These are phyloP conservation scores for Prunus fruticosa DNA, from an alignment of 306 rosid species.

Conservation along the genomic window DNA sequence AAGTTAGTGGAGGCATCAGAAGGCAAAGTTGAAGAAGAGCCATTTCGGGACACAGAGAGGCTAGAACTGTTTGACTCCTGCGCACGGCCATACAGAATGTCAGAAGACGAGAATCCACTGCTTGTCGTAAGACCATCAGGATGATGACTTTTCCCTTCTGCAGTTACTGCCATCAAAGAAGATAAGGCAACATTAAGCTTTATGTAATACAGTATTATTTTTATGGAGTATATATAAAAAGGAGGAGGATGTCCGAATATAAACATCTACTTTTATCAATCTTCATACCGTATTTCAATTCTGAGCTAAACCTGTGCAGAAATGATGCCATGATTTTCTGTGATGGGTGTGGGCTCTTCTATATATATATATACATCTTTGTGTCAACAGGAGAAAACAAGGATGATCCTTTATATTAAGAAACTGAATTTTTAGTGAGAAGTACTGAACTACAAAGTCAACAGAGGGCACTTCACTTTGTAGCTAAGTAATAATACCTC, in stretches of 20 bases:
- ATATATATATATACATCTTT: not conserved
- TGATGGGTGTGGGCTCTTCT: not conserved
- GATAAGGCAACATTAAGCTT: not conserved
- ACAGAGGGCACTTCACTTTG: not conserved
- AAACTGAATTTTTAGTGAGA: not conserved
- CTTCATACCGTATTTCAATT: not conserved
- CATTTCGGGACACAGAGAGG: not conserved
- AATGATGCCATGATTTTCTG: not conserved
- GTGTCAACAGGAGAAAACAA: too few species aligned
- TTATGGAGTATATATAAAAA: not conserved
- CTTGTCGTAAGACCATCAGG: slow-evolving; percentile 5
- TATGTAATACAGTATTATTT: not conserved
- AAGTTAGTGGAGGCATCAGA: slow-evolving; percentile 17
- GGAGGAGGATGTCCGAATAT: not conserved
- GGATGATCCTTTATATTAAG: not conserved
- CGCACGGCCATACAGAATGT: slow-evolving; percentile 9
- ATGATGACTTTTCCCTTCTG: not conserved
- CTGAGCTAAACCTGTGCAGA: not conserved
- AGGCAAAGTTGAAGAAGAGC: slow-evolving; percentile 16
- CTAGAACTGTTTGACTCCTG: slow-evolving; percentile 8
- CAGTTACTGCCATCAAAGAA: not conserved
- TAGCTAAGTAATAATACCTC: too few species aligned
- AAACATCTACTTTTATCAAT: not conserved
- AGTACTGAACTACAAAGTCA: not conserved
- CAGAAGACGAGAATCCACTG: slow-evolving; percentile 22